These are phyloP conservation scores for Rhodamnia rubescens DNA, from an alignment of 345 rosid species.

Conservation along the genomic window DNA sequence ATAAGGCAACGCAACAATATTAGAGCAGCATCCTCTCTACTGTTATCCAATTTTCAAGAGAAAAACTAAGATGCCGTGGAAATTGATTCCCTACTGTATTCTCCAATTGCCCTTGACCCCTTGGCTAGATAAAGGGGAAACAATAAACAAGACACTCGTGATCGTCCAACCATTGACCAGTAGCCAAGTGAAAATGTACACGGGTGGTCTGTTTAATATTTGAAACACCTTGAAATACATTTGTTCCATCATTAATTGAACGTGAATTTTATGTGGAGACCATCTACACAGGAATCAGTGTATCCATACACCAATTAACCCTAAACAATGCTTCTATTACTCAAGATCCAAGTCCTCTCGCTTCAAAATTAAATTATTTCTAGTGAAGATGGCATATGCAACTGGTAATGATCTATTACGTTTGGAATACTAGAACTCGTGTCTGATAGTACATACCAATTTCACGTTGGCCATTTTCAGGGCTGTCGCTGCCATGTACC, in stretches of 20 bases:
- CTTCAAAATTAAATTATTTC: not conserved
- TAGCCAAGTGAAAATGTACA: not conserved
- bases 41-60: not conserved
- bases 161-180: not conserved
- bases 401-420: not conserved
- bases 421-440: not conserved
- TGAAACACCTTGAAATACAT: not conserved
- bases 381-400: not conserved
- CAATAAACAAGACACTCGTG: not conserved
- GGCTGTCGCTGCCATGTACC: slow-evolving; percentile 96
- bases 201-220: not conserved
- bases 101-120: not conserved
- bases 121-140: not conserved
- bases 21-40: not conserved
- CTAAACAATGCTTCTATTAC: not conserved
- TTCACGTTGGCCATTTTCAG: slow-evolving; percentile 91
- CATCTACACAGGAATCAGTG: not conserved
- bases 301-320: not conserved
- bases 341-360: not conserved
- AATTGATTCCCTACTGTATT: not conserved
- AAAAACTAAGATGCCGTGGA: not conserved
- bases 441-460: slow-evolving; percentile 31
- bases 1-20: not conserved
- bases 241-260: not conserved
- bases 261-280: not conserved